Percentiles rank a stretch among this genome's conserved stretches.
Evolutionary conservation across 2,329 filamentous ascomycete genomes (phyloP).

Genomic region (Grosmannia clavigera): DNA sequence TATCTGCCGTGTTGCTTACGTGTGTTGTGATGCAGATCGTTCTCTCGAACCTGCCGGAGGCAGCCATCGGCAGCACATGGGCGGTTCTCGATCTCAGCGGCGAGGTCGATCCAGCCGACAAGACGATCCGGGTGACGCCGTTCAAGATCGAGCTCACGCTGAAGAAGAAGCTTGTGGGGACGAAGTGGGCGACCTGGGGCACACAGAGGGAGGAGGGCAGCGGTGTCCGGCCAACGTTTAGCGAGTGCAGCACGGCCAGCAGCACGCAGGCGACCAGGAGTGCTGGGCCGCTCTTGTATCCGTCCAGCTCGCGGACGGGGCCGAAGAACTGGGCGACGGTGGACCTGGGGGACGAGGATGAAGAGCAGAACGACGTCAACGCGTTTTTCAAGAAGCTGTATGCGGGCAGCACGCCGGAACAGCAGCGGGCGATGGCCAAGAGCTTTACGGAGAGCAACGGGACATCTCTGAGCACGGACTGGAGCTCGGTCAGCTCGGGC

Average conservation of each 20-base stretch:
- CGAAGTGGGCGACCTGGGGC: conserved; percentile 22
- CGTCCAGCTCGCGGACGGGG: conserved; percentile 72
- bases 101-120: conserved; percentile 14
- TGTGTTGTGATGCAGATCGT: not conserved
- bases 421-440: conserved; percentile 92
- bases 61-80: conserved; percentile 8
- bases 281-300: conserved; percentile 47
- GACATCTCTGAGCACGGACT: conserved; percentile 84
- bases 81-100: conserved; percentile 16
- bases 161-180: conserved; percentile 15
- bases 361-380: conserved; percentile 53
- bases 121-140: conserved; percentile 16
- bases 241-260: not conserved
- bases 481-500: conserved; percentile 64
- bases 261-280: not conserved
- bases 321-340: conserved; percentile 90
- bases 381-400: conserved; percentile 87
- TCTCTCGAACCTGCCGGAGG: conserved; percentile 9
- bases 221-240: conserved; percentile 5
- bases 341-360: conserved; percentile 39
- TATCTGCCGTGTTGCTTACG: not conserved
- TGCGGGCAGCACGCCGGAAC: conserved; percentile 62
- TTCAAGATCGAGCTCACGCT: conserved; percentile 23
- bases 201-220: conserved; percentile 9
- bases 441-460: conserved; percentile 90